Base-by-base conservation (phyloP, 2,329 filamentous ascomycete species). In the Aspergillus ustus region DNA sequence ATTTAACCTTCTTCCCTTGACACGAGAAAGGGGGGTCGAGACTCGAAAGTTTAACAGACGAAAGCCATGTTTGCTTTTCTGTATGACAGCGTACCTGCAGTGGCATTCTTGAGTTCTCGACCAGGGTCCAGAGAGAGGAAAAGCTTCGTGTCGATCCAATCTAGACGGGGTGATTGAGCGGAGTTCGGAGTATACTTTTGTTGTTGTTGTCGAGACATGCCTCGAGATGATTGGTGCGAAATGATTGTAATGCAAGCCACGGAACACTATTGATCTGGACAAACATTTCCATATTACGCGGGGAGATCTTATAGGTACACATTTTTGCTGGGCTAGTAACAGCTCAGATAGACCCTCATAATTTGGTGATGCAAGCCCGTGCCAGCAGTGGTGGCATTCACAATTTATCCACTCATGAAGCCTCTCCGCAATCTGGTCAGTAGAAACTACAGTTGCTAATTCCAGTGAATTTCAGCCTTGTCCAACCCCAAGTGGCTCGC, bases 401-500 rank as follows among this genome's bases (percentile, higher is more conserved):
- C n/a, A n/a, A n/a, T n/a, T n/a, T n/a, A n/a, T 66, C 60, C 58
- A 62, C 19, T 52, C 34, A 28, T 62, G 64, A 9, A 66, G 29
- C n/a, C 51, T 25, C 11, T n/a, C 52, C 6, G 66, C 66, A 19
- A 69, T 59, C 2, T 45, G n/a, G 19, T 69, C 66, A 29, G 64
- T 73, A 73, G 45, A 46, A 74, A 73, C 31, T 73, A 63, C 61
- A 87, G 78, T 66, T 86, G 85, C 0, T 83, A 84, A 61, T 88
- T 87, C 0, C 85, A 85, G 22, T 73, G 69, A 1, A 87, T 80
- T 0, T 77, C 78, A 1, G 74, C 59, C 0, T 81, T 70, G 0
- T 74, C 78, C 49, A 87, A 73, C 53, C n/a, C n/a, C n/a, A n/a
- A n/a, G n/a, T n/a, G n/a, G n/a, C n/a, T n/a, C n/a, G n/a, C n/a